Evolutionary conservation across 2,329 filamentous ascomycete species (phyloP).

Genomic region (Cytospora schulzeri): DNA sequence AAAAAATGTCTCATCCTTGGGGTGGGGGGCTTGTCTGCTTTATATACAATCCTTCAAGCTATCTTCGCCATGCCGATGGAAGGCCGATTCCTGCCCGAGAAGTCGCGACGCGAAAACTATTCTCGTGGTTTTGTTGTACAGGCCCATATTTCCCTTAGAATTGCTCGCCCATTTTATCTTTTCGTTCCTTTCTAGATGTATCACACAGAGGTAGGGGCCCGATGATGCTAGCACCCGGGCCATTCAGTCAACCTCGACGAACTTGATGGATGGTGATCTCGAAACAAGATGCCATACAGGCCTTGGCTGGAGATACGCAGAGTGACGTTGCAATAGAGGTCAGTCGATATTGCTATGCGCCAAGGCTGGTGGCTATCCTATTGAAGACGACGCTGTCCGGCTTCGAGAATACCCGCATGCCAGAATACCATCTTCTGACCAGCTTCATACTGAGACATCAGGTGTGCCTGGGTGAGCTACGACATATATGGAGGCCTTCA

Average conservation of each 20-base stretch:
- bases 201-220: neutral
- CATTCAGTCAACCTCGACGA: neutral
- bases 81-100: neutral
- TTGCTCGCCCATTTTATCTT: neutral
- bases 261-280: neutral
- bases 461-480: neutral
- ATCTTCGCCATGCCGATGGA: neutral
- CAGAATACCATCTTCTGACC: neutral
- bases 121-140: neutral
- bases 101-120: conserved; percentile 2
- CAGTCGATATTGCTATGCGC: too few relatives aligned
- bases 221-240: neutral
- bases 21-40: neutral
- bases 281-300: neutral
- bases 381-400: too few relatives aligned
- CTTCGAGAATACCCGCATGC: neutral
- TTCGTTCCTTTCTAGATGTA: neutral
- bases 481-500: neutral
- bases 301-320: neutral
- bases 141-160: neutral
- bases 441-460: neutral
- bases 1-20: neutral
- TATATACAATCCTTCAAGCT: neutral
- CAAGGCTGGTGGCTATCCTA: too few relatives aligned
- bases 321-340: neutral